phyloP scores from a whole-genome alignment of 2,329 filamentous ascomycete genomes.

The Diaporthe citriasiana region DNA sequence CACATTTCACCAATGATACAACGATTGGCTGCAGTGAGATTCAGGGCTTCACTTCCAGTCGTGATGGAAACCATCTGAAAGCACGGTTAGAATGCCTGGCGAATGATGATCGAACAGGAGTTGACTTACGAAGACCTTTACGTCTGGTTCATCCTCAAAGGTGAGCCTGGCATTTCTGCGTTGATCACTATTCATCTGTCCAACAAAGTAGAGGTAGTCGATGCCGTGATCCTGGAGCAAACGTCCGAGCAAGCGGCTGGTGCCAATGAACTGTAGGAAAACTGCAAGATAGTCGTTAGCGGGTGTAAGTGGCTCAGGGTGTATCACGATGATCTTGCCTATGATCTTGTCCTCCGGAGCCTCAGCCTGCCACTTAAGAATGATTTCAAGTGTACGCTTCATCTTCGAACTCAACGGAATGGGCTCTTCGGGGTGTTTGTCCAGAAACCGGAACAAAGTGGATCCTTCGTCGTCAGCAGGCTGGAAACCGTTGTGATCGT shows the following conservation, averaged over 20 bases:
- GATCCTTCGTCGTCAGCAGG: background rate
- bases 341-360: background rate
- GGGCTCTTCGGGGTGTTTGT: background rate
- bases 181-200: background rate
- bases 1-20: background rate
- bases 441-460: background rate
- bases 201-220: background rate
- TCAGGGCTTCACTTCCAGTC: background rate
- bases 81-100: background rate
- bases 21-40: background rate
- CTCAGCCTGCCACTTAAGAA: background rate
- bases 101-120: background rate
- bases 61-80: background rate
- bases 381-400: background rate
- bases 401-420: background rate
- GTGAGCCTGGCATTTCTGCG: background rate
- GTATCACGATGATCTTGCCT: background rate
- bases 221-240: background rate
- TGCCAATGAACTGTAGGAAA: background rate
- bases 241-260: background rate
- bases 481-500: background rate
- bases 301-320: background rate
- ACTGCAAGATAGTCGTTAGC: background rate
- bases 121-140: background rate
- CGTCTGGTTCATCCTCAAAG: background rate